Conservation (phyloP, 2,329 filamentous ascomycete species). For the Amauroascus verrucosus region DNA sequence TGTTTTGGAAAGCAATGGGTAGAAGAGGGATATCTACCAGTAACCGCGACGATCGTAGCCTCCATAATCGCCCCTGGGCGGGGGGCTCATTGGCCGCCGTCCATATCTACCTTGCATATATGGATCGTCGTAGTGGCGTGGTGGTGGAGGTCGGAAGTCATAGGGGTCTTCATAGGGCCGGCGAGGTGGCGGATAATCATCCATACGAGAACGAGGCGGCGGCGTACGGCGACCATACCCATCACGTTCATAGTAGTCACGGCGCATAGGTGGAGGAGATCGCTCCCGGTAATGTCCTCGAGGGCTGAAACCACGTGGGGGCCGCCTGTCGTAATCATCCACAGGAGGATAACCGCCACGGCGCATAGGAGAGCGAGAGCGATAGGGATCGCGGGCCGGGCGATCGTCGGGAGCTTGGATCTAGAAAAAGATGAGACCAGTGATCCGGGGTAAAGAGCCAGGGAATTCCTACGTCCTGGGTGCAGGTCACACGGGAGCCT, state of each 20-base stretch:
- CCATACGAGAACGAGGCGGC: slow-evolving; percentile 53
- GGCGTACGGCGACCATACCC: slow-evolving; percentile 68
- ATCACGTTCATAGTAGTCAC: slow-evolving; percentile 80
- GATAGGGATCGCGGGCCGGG: slow-evolving; percentile 56
- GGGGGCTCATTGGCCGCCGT: slow-evolving; percentile 33
- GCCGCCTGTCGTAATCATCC: slow-evolving; percentile 77
- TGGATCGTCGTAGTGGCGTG: slow-evolving; percentile 48
- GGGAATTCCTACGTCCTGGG: slow-evolving; percentile 62
- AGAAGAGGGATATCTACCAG: slow-evolving; percentile 30
- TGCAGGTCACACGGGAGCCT: slow-evolving; percentile 72
- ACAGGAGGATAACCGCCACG: slow-evolving; percentile 56
- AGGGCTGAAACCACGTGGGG: slow-evolving; percentile 73
- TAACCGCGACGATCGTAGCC: slow-evolving; percentile 37
- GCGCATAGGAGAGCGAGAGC: slow-evolving; percentile 70
- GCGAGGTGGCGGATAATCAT: slow-evolving; percentile 59
- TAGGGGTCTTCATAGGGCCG: slow-evolving; percentile 53
- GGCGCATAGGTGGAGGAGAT: slow-evolving; percentile 57
- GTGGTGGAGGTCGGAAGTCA: slow-evolving; percentile 42
- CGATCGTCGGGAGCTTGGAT: slow-evolving; percentile 61
- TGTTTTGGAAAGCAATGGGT: slow-evolving; percentile 22
- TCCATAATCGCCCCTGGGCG: slow-evolving; percentile 32
- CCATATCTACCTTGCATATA: slow-evolving; percentile 47
- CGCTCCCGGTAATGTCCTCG: slow-evolving; percentile 79
- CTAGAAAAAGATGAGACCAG: slow-evolving; percentile 38
- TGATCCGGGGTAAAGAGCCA: slow-evolving; percentile 4